Evolutionary conservation across 352 stramenopile genomes (phyloP).

Genomic region (Pythium plurisporium): DNA sequence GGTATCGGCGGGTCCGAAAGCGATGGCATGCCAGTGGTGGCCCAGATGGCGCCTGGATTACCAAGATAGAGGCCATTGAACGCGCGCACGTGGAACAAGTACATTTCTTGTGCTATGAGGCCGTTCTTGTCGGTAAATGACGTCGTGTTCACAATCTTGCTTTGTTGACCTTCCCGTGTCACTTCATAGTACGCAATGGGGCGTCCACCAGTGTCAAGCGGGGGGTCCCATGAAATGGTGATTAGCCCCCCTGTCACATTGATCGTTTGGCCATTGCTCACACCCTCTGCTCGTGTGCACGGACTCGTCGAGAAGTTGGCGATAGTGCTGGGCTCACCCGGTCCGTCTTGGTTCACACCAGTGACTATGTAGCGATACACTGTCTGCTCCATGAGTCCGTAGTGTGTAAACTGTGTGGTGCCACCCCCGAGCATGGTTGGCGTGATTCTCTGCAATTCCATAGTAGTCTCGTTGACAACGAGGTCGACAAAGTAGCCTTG

Average conservation of each 20-base stretch:
- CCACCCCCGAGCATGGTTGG: constrained; percentile 1
- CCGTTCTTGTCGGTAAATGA: constrained; percentile 28
- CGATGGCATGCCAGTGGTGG: constrained; percentile 23
- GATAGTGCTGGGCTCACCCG: constrained; percentile 24
- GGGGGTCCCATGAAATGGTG: constrained; percentile 34
- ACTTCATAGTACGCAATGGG: constrained; percentile 45
- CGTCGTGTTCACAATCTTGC: constrained; percentile 3
- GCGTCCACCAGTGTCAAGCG: constrained; percentile 40
- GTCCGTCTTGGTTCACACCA: constrained; percentile 46
- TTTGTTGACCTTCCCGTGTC: constrained; percentile 11
- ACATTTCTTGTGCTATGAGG: constrained; percentile 27
- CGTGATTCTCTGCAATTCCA: neutral
- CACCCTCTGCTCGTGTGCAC: constrained; percentile 19
- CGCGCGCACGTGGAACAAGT: constrained; percentile 38
- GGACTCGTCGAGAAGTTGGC: constrained; percentile 15
- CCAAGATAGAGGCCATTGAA: constrained; percentile 41
- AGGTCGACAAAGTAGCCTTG: constrained; percentile 35
- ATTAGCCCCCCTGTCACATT: constrained; percentile 27
- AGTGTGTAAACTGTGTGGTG: constrained; percentile 34
- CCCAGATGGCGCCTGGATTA: neutral
- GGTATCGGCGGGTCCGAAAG: constrained; percentile 26
- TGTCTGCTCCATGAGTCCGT: constrained; percentile 33
- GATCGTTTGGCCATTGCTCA: constrained; percentile 19
- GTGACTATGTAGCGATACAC: constrained; percentile 42
- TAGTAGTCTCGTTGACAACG: constrained; percentile 2